phyloP scores from a whole-genome alignment of 2,329 filamentous ascomycete species.

The Stromatinia cepivora region DNA sequence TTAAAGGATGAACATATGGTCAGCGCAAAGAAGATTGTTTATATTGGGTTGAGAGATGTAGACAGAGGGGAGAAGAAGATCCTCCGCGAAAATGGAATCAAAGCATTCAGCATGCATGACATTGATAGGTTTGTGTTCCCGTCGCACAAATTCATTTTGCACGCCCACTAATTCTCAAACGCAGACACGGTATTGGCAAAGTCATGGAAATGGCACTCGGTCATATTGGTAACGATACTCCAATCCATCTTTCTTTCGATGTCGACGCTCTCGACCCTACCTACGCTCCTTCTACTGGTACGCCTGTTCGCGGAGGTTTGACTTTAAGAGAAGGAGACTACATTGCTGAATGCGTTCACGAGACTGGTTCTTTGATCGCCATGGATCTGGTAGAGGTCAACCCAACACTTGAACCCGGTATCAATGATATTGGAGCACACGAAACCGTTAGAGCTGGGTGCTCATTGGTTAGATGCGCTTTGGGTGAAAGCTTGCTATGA shows the following conservation, averaged over 20 bases:
- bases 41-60: slow-evolving; percentile 92
- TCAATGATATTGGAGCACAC: slow-evolving; percentile 61
- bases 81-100: slow-evolving; percentile 83
- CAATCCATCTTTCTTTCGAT: slow-evolving; percentile 96
- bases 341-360: slow-evolving; percentile 85
- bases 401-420: slow-evolving; percentile 63
- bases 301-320: slow-evolving; percentile 87
- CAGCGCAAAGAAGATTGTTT: slow-evolving; percentile 84
- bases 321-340: slow-evolving; percentile 95
- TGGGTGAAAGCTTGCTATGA: slow-evolving; percentile 86
- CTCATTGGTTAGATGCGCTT: slow-evolving; percentile 84
- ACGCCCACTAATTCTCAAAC: background rate
- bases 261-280: slow-evolving; percentile 94
- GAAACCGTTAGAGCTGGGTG: slow-evolving; percentile 91
- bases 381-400: slow-evolving; percentile 85
- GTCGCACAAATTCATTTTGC: slow-evolving; percentile 11
- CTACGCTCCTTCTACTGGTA: slow-evolving; percentile 95
- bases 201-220: slow-evolving; percentile 98
- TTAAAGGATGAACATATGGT: slow-evolving; percentile 68
- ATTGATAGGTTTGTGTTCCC: slow-evolving; percentile 70
- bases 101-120: slow-evolving; percentile 98
- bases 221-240: slow-evolving; percentile 90
- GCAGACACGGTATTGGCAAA: slow-evolving; percentile 84
- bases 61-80: slow-evolving; percentile 94
- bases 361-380: slow-evolving; percentile 75